These are phyloP conservation scores for Amborella trichopoda DNA, from an alignment of 164 flowering plant genomes.

Conservation along the genomic window DNA sequence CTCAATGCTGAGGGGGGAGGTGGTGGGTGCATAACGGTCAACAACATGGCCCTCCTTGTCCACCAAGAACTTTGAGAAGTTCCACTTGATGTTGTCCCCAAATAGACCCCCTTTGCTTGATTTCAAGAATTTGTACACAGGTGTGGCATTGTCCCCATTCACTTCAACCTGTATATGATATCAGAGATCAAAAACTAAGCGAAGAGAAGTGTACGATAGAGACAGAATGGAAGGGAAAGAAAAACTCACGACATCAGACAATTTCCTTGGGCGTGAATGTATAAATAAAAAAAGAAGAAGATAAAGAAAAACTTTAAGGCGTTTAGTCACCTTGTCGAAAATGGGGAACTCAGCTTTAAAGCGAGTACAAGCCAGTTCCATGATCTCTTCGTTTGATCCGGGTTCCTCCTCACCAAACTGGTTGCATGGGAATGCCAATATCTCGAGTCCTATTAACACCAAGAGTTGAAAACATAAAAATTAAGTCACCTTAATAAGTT, in stretches of 20 bases:
- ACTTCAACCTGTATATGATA: conserved; percentile 15
- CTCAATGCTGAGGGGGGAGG: conserved; percentile 81
- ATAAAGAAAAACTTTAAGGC: too few relatives aligned
- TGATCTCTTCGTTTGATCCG: conserved; percentile 61
- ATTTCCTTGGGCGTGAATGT: too few relatives aligned
- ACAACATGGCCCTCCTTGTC: conserved; percentile 62
- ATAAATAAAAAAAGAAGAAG: too few relatives aligned
- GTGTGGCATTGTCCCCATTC: conserved; percentile 10
- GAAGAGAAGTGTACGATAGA: too few relatives aligned
- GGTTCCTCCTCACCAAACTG: conserved; percentile 88
- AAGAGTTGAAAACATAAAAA: too few relatives aligned
- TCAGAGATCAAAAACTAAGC: too few relatives aligned
- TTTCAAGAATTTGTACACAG: conserved; percentile 13
- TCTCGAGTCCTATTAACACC: conserved; percentile 53
- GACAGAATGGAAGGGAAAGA: too few relatives aligned
- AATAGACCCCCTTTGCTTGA: conserved; percentile 13
- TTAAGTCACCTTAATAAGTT: too few relatives aligned
- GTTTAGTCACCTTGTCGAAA: conserved; percentile 57
- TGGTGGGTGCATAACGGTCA: conserved; percentile 78
- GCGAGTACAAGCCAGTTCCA: conserved; percentile 67
- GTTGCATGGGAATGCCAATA: conserved; percentile 90
- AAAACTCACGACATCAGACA: too few relatives aligned
- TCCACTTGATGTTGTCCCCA: conserved; percentile 14
- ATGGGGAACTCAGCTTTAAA: conserved; percentile 84
- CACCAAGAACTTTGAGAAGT: conserved; percentile 20